These are phyloP conservation scores for Gentiana macrophylla DNA, from an alignment of 257 asterid genomes.

Conservation along the genomic window DNA sequence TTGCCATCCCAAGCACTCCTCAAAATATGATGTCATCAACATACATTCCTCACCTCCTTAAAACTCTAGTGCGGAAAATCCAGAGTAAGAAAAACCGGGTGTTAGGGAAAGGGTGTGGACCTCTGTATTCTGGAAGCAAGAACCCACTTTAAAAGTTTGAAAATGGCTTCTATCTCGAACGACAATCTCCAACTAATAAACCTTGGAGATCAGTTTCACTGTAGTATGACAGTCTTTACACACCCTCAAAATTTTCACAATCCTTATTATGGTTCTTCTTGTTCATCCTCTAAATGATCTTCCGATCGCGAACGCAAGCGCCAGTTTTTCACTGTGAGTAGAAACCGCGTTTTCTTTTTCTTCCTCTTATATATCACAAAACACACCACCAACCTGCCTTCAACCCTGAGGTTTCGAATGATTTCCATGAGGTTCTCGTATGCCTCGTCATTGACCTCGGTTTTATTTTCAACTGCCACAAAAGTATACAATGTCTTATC, in stretches of 20 bases:
- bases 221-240: constrained; percentile 63
- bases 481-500: constrained; percentile 41
- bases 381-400: constrained; percentile 34
- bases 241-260: constrained; percentile 68
- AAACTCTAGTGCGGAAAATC: too few species aligned
- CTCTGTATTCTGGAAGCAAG: constrained; percentile 17
- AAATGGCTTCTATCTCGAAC: constrained; percentile 67
- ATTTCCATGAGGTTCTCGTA: constrained; percentile 40
- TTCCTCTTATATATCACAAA: constrained; percentile 50
- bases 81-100: too few species aligned
- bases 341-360: constrained; percentile 55
- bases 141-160: constrained; percentile 48
- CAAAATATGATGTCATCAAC: too few species aligned
- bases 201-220: constrained; percentile 55
- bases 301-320: constrained; percentile 54
- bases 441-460: constrained; percentile 33
- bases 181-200: constrained; percentile 39
- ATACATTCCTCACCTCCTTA: too few species aligned
- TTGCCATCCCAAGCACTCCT: too few species aligned
- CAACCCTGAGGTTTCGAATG: constrained; percentile 31
- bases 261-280: constrained; percentile 13
- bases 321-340: constrained; percentile 66
- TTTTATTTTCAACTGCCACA: constrained; percentile 23
- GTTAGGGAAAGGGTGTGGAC: too few species aligned
- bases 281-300: constrained; percentile 29